Base-by-base conservation (phyloP, 225 moss, liverwort and hornwort genomes). In the Lunularia cruciata region DNA sequence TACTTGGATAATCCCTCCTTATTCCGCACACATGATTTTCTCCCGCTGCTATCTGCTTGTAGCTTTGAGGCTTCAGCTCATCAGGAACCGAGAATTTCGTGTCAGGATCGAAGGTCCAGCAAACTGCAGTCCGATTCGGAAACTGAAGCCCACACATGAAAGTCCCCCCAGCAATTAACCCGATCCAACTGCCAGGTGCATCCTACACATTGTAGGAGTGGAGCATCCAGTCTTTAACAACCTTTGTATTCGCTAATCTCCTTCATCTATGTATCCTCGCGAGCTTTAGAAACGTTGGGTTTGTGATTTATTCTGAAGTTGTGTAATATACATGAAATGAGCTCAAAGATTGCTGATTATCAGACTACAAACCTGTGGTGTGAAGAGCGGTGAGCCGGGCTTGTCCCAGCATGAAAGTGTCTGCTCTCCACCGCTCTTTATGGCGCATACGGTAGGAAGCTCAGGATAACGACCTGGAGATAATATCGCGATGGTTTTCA, bases 81-180 rank as follows among this genome's bases (percentile, higher is more conserved):
- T 14, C 6, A 47, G 47, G 47, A 19, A 47, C 47, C 47, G 47
- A 5, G 47, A 47, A 47, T 6, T 47, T 14, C 14, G 19, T 15
- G 19, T 47, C 19, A 15, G 6, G 3, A 14, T 19, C 14, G 47
- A 47, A 47, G 13, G 47, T 14, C 47, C 47, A 47, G 47, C 47
- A 47, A 14, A 47, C 47, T 47, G 14, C 47, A 47, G 14, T 47
- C 47, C 47, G 47, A 5, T 14, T 14, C 3, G 47, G 47, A 19
- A 5, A 15, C 47, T 47, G 47, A 47, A 47, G 47, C 47, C 47
- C 47, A 47, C 47, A 47, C 47, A 47, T 47, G 47, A 47, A 47
- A 3, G 14, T 15, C 15, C 47, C 47, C 19, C 47, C 47, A 47
- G 47, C 47, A 47, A 47, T 19, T 14, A 47, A 14, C 19, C 47